phyloP scores from a whole-genome alignment of 2,329 filamentous ascomycete genomes.

The Fusarium secorum region DNA sequence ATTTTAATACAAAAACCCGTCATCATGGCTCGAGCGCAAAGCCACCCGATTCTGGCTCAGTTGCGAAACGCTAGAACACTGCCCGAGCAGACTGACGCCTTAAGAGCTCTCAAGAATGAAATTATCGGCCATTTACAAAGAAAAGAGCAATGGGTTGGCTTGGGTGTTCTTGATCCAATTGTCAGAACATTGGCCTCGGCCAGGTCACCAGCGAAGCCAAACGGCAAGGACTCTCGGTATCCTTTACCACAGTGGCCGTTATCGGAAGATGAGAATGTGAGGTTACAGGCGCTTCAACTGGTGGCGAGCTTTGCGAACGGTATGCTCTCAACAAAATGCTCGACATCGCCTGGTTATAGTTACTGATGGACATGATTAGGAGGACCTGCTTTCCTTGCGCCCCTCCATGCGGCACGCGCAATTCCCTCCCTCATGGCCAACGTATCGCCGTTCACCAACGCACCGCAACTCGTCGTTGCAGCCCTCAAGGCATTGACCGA shows the following conservation, averaged over 20 bases:
- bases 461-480: slow-evolving; percentile 72
- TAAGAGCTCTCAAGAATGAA: slow-evolving; percentile 85
- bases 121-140: slow-evolving; percentile 86
- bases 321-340: slow-evolving; percentile 51
- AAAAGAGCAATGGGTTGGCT: slow-evolving; percentile 79
- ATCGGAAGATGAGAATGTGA: slow-evolving; percentile 71
- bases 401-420: slow-evolving; percentile 72
- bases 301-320: slow-evolving; percentile 85
- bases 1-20: slow-evolving; percentile 9
- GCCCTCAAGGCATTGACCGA: slow-evolving; percentile 78
- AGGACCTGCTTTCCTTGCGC: slow-evolving; percentile 78
- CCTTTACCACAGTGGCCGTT: slow-evolving; percentile 50
- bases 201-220: slow-evolving; percentile 45
- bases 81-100: slow-evolving; percentile 63
- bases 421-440: slow-evolving; percentile 75
- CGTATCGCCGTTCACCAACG: slow-evolving; percentile 70
- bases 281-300: slow-evolving; percentile 84
- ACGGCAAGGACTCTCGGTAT: slow-evolving; percentile 51
- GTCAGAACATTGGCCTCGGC: slow-evolving; percentile 55
- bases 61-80: slow-evolving; percentile 62
- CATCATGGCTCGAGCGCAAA: slow-evolving; percentile 63
- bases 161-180: slow-evolving; percentile 71
- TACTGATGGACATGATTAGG: slow-evolving; percentile 58
- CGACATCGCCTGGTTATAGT: not conserved
- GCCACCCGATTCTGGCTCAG: slow-evolving; percentile 63